Conservation (phyloP, 345 rosid species). For the Brassica nigra region DNA sequence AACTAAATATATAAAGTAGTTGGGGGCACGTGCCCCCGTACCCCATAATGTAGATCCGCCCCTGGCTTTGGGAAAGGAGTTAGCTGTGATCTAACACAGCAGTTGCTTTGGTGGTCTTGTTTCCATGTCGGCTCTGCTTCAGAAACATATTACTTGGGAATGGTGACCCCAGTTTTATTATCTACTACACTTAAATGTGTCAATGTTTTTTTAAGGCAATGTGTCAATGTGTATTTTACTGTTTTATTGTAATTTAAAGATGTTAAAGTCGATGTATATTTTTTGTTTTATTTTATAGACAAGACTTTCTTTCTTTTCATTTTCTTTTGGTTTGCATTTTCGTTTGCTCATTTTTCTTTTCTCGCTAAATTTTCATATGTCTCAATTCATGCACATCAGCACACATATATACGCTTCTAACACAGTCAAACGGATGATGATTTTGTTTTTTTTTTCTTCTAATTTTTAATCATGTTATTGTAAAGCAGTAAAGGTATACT, state of each 20-base stretch:
- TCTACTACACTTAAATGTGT: conserved; percentile 20
- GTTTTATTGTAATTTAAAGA: not conserved
- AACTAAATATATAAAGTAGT: too few species aligned
- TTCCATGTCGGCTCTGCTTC: conserved; percentile 39
- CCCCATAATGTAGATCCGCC: too few species aligned
- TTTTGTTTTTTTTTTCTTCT: not conserved
- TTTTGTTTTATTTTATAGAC: not conserved
- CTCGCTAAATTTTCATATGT: not conserved
- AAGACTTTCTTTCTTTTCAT: too few species aligned
- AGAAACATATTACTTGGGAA: conserved; percentile 43
- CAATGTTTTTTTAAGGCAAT: not conserved
- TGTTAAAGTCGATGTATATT: not conserved
- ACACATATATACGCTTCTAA: not conserved
- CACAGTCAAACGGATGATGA: not conserved
- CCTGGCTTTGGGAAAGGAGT: conserved; percentile 31
- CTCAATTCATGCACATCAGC: not conserved
- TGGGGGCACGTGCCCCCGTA: too few species aligned
- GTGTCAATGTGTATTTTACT: not conserved
- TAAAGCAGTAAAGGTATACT: not conserved
- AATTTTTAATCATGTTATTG: not conserved
- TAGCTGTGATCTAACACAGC: conserved; percentile 41
- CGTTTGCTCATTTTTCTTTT: not conserved
- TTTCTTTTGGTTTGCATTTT: not conserved
- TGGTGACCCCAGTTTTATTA: conserved; percentile 19
- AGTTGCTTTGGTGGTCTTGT: conserved; percentile 45